Conservation (phyloP, 129 eudicot species). For the Tagetes patula region DNA sequence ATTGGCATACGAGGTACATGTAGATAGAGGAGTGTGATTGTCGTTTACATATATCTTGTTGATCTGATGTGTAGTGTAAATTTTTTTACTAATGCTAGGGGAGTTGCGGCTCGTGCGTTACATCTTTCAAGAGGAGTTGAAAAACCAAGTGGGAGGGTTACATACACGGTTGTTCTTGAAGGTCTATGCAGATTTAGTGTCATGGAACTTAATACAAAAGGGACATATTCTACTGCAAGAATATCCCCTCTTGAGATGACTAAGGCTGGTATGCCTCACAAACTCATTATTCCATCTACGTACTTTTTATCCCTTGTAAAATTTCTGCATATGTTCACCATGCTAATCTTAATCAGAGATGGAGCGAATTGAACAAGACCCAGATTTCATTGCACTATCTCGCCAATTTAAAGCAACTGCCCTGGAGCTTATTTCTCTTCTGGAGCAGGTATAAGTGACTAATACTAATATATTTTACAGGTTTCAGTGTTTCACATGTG, state of each 20-base stretch:
- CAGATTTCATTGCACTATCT: slow-evolving; percentile 75
- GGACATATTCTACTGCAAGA: slow-evolving; percentile 81
- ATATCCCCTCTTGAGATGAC: slow-evolving; percentile 89
- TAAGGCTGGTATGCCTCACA: slow-evolving; percentile 58
- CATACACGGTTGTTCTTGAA: slow-evolving; percentile 96
- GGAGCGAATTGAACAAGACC: slow-evolving; percentile 97
- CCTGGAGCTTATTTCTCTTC: slow-evolving; percentile 92
- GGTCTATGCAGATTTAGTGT: slow-evolving; percentile 93
- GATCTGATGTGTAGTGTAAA: slow-evolving; percentile 27
- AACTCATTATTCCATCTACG: neutral
- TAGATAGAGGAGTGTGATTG: neutral
- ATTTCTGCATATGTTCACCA: neutral
- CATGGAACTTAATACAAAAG: slow-evolving; percentile 86
- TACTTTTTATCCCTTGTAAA: neutral
- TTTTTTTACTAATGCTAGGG: slow-evolving; percentile 45
- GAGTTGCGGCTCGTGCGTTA: slow-evolving; percentile 98
- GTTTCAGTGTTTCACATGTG: neutral
- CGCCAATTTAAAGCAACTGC: slow-evolving; percentile 95
- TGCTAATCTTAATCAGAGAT: slow-evolving; percentile 58
- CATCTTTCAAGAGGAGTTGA: slow-evolving; percentile 99
- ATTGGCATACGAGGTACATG: slow-evolving; percentile 90
- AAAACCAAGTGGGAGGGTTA: slow-evolving; percentile 99
- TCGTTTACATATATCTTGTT: slow-evolving; percentile 4
- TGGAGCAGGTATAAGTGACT: slow-evolving; percentile 76
- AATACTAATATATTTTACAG: neutral